Evolutionary conservation across 2,329 filamentous ascomycete species (phyloP), one percentile per base, ranked within the genome.

Genomic region (Colletotrichum endophyticum): DNA sequence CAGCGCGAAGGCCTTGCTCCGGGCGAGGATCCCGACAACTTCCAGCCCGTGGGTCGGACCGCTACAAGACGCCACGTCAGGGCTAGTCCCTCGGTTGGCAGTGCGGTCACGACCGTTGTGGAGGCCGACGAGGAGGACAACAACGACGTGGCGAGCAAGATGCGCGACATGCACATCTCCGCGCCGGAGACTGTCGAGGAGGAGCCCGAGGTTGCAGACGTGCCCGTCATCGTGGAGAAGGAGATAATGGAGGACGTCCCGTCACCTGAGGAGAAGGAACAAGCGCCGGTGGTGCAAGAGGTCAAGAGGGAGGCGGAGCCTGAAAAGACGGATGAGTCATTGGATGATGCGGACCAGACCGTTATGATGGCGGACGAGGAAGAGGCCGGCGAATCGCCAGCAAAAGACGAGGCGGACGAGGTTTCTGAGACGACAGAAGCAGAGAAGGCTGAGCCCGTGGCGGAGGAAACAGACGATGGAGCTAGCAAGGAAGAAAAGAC

Each of bases 1-100:
- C 76, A 78, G 25, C 82, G 81, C 6, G 83, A 82, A 13, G 78
- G 79, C 66, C 74, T 81, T 76, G 82, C 84, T 76, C 53, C 66
- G 11, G 67, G 61, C 69, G 85, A 88, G 68, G 88, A 90, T 8
- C n/a, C 44, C 67, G 86, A 92, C 78, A 84, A 90, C 85, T 79
- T 87, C 86, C 83, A 91, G 84, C 81, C 91, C 83, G 78, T 91
- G 83, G 79, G 92, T 70, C 88, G 89, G 79, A 92, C 94, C 70
- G 98, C 95, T 81, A 96, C 95, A 8, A 93, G 96, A 82, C 91
- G 95, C 78, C 95, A 98, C 84, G 93, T 92, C 79, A 90, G 95
- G 80, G 94, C 95, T 83, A 96, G 93, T 78, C 94, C 95, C 28
- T 96, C 95, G 16, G 94, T 94, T 16, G 94, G 95, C 66, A 95